Evolutionary conservation across 192 early-diverging fungal genomes (phyloP).

Genomic region (Haplosporangium gracile): DNA sequence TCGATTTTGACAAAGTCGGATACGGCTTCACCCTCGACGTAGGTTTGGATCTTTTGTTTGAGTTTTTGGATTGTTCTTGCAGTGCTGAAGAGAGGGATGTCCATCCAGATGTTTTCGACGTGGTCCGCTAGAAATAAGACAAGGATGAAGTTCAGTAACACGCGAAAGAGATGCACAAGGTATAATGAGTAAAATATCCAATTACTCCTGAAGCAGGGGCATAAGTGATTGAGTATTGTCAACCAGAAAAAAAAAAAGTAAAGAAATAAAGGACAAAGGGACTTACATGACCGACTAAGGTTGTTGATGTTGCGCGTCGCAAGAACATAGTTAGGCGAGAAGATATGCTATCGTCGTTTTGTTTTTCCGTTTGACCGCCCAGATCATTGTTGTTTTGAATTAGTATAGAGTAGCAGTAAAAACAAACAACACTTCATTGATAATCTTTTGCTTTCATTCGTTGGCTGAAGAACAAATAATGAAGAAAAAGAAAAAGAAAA

Average conservation of each 20-base stretch:
- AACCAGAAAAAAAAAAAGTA: background rate
- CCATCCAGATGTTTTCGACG: slow-evolving; percentile 40
- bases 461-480: background rate
- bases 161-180: too few species aligned
- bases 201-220: background rate
- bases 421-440: background rate
- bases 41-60: slow-evolving; percentile 45
- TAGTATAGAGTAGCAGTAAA: background rate
- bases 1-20: slow-evolving; percentile 44
- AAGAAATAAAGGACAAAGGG: too few species aligned
- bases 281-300: slow-evolving; percentile 40
- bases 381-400: background rate
- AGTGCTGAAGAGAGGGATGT: slow-evolving; percentile 45
- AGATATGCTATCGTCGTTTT: slow-evolving; percentile 20
- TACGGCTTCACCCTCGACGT: slow-evolving; percentile 24
- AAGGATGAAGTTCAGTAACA: background rate
- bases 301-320: slow-evolving; percentile 33
- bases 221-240: background rate
- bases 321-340: slow-evolving; percentile 34
- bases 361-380: too few species aligned
- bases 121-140: slow-evolving; percentile 33
- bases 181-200: background rate
- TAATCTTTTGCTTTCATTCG: background rate
- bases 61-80: slow-evolving; percentile 33
- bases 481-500: background rate